Base-by-base conservation (phyloP, 177 flowering plant genomes). In the Tripterygium wilfordii region DNA sequence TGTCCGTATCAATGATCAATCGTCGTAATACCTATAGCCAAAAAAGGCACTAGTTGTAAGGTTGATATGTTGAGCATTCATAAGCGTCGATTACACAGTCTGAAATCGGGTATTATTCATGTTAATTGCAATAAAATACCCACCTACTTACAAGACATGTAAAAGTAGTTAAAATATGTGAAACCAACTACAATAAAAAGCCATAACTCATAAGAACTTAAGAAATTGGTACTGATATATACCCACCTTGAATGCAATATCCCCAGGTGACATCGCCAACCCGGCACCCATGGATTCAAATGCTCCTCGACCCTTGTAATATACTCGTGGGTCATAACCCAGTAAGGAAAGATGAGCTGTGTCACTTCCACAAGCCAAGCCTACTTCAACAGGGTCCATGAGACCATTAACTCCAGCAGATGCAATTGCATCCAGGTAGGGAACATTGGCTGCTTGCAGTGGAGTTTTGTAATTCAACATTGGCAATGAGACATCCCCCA, bases 241-340 rank as follows among this genome's bases (percentile, higher is more conserved):
- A 27, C 48, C 0, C 40, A 88, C 98, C 79, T 92, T 92, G 67
- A 92, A 92, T 18, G 98, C 98, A 64, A 92, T 88, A 73, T 92
- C 98, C 24, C 98, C 96, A 27, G 98, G 98, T 19, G 87, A 77
- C 98, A 92, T 92, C 3, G 82, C 96, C 67, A 92, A 66, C 26
- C 98, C 98, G 52, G 98, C 94, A 47, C 98, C 96, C 98, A 92
- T 92, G 22, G 96, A 88, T 67, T 92, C 98, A 68, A 92, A 92
- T 1, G 98, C 94, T 50, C 98, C 98, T 30, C 96, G 77, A 37
- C 98, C 98, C 13, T 89, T 75, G 63, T 92, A 92, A 65, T 85
- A 92, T 2, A 83, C 74, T 65, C 82, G 75, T 8, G 98, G 98
- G 54, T 92, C 80, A 64, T 88, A 92, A 19, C 98, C 98, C 65